phyloP scores from a whole-genome alignment of 805 yeast species.

The Kuraishia piskuri region DNA sequence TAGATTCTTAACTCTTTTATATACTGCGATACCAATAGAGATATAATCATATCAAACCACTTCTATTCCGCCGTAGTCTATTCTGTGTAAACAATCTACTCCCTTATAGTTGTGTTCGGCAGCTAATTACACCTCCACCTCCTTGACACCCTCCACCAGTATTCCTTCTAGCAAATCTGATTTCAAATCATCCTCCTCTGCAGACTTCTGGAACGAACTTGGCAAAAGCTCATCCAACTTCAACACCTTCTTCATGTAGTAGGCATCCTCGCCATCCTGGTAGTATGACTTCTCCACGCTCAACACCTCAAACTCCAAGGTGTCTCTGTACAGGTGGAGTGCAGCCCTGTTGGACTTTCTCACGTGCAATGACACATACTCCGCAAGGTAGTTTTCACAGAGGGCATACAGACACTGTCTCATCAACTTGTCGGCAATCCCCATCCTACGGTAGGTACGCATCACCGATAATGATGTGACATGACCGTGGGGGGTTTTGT shows the following conservation, averaged over 20 bases:
- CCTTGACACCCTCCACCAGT: not conserved
- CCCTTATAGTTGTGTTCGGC: too few species aligned
- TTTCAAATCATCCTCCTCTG: conserved; percentile 47
- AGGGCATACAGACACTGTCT: conserved; percentile 69
- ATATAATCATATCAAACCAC: too few species aligned
- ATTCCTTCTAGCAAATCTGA: conserved; percentile 30
- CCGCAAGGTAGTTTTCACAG: conserved; percentile 72
- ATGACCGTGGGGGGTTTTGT: conserved; percentile 79
- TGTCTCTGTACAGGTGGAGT: conserved; percentile 79
- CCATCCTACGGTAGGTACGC: conserved; percentile 94
- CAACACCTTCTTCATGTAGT: conserved; percentile 77
- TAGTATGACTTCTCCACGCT: conserved; percentile 83
- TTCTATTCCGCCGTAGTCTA: too few species aligned
- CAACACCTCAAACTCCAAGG: conserved; percentile 74
- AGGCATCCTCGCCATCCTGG: conserved; percentile 97
- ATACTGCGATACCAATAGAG: conserved; percentile 6
- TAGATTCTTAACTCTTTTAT: too few species aligned
- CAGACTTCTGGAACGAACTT: conserved; percentile 29
- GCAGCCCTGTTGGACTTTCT: conserved; percentile 93
- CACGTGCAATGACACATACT: conserved; percentile 86
- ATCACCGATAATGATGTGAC: conserved; percentile 89
- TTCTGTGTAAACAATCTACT: too few species aligned
- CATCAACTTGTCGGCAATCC: conserved; percentile 88
- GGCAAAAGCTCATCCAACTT: conserved; percentile 55
- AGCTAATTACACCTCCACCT: not conserved